phyloP scores from a whole-genome alignment of 495 filamentous ascomycete species.

The Massariosphaeria phaeospora region DNA sequence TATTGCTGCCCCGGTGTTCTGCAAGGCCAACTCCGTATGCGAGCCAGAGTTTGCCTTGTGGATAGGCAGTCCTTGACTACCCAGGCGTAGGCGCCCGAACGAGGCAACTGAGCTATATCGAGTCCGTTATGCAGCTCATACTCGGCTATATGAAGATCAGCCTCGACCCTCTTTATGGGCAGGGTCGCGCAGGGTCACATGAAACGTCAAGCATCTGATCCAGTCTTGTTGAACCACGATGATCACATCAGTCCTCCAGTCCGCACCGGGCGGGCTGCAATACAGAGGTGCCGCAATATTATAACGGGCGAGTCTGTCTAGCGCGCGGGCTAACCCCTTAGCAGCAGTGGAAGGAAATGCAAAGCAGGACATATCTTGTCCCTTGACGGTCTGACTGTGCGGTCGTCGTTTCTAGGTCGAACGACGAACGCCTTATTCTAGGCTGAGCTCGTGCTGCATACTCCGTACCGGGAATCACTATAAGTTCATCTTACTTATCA shows the following conservation, averaged over 20 bases:
- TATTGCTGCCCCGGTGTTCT: not conserved
- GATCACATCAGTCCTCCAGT: not conserved
- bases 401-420: conserved; percentile 23
- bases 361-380: conserved; percentile 12
- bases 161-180: conserved; percentile 2
- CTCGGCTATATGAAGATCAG: conserved; percentile 31
- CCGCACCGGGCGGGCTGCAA: not conserved
- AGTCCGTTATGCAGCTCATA: conserved; percentile 18
- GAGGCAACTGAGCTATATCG: conserved; percentile 23
- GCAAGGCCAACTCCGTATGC: conserved; percentile 12
- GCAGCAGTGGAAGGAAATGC: conserved; percentile 27
- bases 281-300: not conserved
- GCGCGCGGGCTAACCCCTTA: conserved; percentile 30
- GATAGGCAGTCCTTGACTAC: conserved; percentile 1
- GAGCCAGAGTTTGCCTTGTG: conserved; percentile 8
- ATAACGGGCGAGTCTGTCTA: conserved; percentile 11
- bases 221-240: conserved; percentile 6
- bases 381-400: conserved; percentile 21
- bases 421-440: conserved; percentile 12
- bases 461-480: conserved; percentile 25
- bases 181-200: conserved; percentile 21
- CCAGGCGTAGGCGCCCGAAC: not conserved
- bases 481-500: conserved; percentile 21
- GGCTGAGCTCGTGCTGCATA: conserved; percentile 21
- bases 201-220: conserved; percentile 19